Evolutionary conservation across 306 rosid species (phyloP).

Genomic region (Citrullus amarus): DNA sequence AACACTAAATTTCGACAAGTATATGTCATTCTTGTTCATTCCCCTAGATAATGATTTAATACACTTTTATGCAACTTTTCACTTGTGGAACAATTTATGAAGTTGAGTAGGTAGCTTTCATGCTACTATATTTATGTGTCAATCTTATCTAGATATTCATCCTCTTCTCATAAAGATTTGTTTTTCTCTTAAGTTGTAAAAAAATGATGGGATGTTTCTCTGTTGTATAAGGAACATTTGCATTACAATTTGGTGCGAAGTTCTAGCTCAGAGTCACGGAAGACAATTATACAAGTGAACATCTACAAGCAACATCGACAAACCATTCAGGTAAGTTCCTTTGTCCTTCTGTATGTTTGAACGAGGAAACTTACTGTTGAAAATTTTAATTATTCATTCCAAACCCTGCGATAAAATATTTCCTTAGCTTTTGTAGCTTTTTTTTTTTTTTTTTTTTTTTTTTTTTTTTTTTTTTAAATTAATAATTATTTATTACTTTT

Average conservation of each 20-base stretch:
- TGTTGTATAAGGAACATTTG: constrained; percentile 44
- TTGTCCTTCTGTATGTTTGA: neutral
- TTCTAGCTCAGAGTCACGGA: constrained; percentile 38
- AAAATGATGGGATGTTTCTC: neutral
- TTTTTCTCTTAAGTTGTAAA: neutral
- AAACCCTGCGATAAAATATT: neutral
- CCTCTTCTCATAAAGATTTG: neutral
- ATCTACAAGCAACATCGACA: constrained; percentile 81
- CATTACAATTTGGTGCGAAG: constrained; percentile 69
- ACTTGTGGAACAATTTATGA: too few species aligned
- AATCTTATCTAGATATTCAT: too few species aligned
- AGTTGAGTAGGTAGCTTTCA: too few species aligned
- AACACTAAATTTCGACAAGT: too few species aligned
- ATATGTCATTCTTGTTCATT: too few species aligned
- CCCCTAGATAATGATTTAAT: too few species aligned
- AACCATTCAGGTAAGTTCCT: constrained; percentile 59
- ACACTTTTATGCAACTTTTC: too few species aligned
- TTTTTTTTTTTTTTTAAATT: neutral
- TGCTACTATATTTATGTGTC: too few species aligned
- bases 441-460: neutral
- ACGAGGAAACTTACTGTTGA: neutral
- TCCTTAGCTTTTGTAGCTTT: neutral
- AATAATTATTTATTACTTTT: too few species aligned
- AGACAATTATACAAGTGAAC: constrained; percentile 53
- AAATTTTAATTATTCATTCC: neutral